These are phyloP conservation scores for Tuber borchii DNA, from an alignment of 495 filamentous ascomycete genomes.

Conservation along the genomic window DNA sequence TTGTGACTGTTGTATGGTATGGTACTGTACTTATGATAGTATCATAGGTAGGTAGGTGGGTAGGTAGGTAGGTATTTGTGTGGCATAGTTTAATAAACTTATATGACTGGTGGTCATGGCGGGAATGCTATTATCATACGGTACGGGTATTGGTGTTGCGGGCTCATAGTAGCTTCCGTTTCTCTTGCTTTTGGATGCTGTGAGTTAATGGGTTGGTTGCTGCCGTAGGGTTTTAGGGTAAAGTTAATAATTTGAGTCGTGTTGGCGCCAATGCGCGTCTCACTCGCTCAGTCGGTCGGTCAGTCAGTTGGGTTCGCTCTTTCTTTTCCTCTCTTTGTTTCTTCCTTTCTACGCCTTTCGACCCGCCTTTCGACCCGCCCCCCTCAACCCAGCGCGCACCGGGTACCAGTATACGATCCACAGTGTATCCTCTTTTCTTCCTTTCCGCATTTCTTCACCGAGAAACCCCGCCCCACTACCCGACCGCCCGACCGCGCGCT, in stretches of 20 bases:
- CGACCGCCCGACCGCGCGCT: neutral
- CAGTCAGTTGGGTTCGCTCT: neutral
- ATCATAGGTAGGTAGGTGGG: too few relatives aligned
- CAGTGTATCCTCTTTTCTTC: neutral
- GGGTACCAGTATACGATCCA: neutral
- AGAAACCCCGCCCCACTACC: neutral
- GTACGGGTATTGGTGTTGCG: too few relatives aligned
- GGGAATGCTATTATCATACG: too few relatives aligned
- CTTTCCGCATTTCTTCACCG: neutral
- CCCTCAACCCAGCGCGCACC: neutral
- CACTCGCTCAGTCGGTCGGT: neutral
- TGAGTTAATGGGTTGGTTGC: too few relatives aligned
- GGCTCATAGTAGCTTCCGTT: neutral
- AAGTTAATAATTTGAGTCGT: neutral
- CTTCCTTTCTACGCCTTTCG: neutral
- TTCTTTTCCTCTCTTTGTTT: neutral
- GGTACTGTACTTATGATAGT: too few relatives aligned
- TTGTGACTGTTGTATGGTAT: too few relatives aligned
- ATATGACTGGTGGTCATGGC: too few relatives aligned
- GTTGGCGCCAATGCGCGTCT: neutral
- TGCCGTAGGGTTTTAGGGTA: neutral
- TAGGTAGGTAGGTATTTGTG: too few relatives aligned
- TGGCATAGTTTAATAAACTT: too few relatives aligned
- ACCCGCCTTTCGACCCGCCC: too few relatives aligned
- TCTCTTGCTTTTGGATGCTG: neutral